Base-by-base conservation (phyloP, 2,329 filamentous ascomycete species). In the Calonectria hawksworthii region DNA sequence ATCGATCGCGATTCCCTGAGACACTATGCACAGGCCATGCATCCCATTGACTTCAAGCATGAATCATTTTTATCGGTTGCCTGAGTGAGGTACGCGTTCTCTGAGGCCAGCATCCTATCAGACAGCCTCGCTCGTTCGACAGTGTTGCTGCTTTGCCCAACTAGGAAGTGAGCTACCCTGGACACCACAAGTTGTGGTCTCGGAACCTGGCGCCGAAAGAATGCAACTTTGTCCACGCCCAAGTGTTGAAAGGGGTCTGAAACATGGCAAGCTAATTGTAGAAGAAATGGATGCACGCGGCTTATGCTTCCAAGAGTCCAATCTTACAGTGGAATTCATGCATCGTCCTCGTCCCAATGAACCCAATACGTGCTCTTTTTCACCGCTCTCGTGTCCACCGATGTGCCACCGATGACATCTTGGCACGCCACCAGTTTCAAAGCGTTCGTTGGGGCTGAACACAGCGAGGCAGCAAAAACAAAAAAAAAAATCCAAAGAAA, bases 351-450 rank as follows among this genome's bases (percentile, higher is more conserved):
- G 18, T 38, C n/a, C 56, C 18, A 21, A 41, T 21, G 16, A 38
- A 41, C 34, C 30, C 36, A 41, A 63, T 28, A 41, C 11, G 13
- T 26, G 9, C 23, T 28, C 5, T 30, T 47, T 63, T 63, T 74
- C 67, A 74, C 72, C 72, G 72, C 72, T 67, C 38, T 41, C 23
- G 61, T 70, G 47, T 66, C 67, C 66, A 73, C 71, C 59, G 30
- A 59, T 41, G 52, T 26, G 59, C 38, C 66, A 59, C 72, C 66
- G 30, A 51, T 63, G n/a, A 10, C 23, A 23, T 36, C 67, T 74
- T 63, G 66, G 66, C 59, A 73, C 38, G 28, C 65, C 65, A 66
- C 30, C 26, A 28, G 54, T 61, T 21, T 67, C 52, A 63, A 4
- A 61, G 36, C 61, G 16, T 26, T 8, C 50, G 36, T 41, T 63